phyloP scores from a whole-genome alignment of 768 basidiomycete genomes.

The Mycena epipterygia region DNA sequence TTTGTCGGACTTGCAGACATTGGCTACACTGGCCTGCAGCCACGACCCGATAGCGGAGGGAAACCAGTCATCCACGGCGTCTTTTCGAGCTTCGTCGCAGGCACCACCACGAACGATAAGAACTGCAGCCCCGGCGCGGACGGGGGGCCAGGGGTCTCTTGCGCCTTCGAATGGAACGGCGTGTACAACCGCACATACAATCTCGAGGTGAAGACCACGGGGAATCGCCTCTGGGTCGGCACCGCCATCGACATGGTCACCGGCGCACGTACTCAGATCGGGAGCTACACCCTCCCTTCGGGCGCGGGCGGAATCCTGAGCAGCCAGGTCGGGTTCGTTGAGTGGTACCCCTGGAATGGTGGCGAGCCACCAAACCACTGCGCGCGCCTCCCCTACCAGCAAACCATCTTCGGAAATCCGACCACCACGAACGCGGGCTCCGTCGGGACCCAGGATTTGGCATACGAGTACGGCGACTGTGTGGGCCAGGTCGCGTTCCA shows the following conservation, averaged over 20 bases:
- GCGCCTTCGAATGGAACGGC: conserved; percentile 19
- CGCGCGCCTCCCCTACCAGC: too few relatives aligned
- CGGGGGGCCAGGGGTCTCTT: conserved; percentile 20
- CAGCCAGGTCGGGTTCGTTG: conserved; percentile 24
- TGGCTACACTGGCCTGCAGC: conserved; percentile 30
- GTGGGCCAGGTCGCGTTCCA: too few relatives aligned
- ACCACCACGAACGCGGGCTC: too few relatives aligned
- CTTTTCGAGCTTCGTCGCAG: conserved; percentile 23
- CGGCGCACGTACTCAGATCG: conserved; percentile 10
- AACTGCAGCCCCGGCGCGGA: conserved; percentile 15
- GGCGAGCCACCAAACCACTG: too few relatives aligned
- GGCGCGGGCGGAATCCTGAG: conserved; percentile 10
- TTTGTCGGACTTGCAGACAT: conserved; percentile 1
- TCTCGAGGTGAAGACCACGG: conserved; percentile 1
- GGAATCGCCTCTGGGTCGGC: conserved; percentile 12
- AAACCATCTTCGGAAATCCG: too few relatives aligned
- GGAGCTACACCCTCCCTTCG: conserved; percentile 13
- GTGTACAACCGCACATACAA: conserved; percentile 19
- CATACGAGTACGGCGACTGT: too few relatives aligned
- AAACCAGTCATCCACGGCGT: conserved; percentile 7
- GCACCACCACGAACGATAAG: conserved; percentile 18
- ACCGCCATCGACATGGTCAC: conserved; percentile 24
- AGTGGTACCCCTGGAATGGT: conserved; percentile 34
- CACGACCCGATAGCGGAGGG: conserved; percentile 13
- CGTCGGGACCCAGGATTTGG: too few relatives aligned